A percentile compares a stretch with the other conserved stretches of the same genome.
Conservation (phyloP, 2,329 filamentous ascomycete species). For the Herpomyces periplanetae region DNA sequence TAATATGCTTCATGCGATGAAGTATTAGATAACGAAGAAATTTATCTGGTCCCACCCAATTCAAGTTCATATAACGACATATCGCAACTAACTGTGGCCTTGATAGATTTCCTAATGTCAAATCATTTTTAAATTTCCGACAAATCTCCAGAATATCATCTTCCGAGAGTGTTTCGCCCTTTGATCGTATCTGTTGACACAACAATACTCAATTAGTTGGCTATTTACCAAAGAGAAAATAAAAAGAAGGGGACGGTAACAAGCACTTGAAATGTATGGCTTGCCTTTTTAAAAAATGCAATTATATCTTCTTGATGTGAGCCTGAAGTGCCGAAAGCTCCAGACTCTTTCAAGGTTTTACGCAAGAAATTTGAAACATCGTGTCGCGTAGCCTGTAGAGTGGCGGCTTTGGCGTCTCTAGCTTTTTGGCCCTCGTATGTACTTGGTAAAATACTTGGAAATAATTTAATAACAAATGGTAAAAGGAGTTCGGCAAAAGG, state of each 20-base stretch:
- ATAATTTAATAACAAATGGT: constrained; percentile 60
- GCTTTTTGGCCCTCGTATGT: constrained; percentile 76
- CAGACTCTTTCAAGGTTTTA: constrained; percentile 64
- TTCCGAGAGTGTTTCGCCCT: constrained; percentile 51
- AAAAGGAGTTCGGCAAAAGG: constrained; percentile 78
- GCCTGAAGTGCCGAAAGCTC: constrained; percentile 36
- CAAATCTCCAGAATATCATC: constrained; percentile 93
- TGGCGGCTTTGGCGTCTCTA: constrained; percentile 52
- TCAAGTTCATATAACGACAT: constrained; percentile 92
- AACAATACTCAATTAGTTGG: too few relatives aligned
- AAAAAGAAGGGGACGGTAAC: too few relatives aligned
- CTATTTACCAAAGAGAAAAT: too few relatives aligned
- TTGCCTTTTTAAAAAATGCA: constrained; percentile 81
- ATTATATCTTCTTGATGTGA: constrained; percentile 74
- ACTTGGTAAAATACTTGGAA: constrained; percentile 86
- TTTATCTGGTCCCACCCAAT: constrained; percentile 81
- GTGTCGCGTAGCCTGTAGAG: constrained; percentile 47
- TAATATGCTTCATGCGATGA: constrained; percentile 95
- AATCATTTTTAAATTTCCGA: constrained; percentile 90
- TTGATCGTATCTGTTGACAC: constrained; percentile 16
- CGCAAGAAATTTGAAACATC: constrained; percentile 71
- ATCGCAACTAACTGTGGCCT: constrained; percentile 83
- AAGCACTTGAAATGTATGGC: too few relatives aligned
- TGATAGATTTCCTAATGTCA: constrained; percentile 85
- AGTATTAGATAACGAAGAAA: constrained; percentile 92